Percentiles rank a stretch among this genome's conserved stretches.
Conservation (phyloP, 1,284 basidiomycete genomes). For the Boletus hoseneyae region DNA sequence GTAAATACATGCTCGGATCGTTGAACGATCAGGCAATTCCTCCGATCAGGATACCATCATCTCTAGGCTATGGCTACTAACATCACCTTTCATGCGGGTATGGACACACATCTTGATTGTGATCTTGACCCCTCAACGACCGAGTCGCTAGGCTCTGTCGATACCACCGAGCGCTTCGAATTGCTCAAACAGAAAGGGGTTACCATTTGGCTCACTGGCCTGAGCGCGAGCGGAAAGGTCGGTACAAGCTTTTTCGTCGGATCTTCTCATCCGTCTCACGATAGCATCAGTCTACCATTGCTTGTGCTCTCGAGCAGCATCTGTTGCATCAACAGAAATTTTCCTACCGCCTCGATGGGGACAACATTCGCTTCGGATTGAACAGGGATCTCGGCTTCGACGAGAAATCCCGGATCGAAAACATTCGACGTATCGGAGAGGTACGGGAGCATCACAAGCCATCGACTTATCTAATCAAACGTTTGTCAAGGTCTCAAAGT, state of each 20-base stretch:
- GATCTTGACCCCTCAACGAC: neutral
- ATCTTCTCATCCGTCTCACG: conserved; percentile 3
- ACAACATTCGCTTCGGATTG: conserved; percentile 95
- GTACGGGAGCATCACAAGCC: conserved; percentile 40
- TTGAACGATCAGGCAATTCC: neutral
- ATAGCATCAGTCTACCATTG: conserved; percentile 82
- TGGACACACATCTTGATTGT: neutral
- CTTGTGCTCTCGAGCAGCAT: conserved; percentile 95
- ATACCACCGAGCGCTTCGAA: conserved; percentile 59
- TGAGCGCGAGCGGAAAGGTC: conserved; percentile 89
- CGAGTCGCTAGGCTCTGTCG: conserved; percentile 62
- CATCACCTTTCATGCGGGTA: conserved; percentile 35
- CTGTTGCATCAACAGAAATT: conserved; percentile 85
- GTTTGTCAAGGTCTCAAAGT: conserved; percentile 75
- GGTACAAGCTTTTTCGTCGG: conserved; percentile 9
- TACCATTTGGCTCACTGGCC: conserved; percentile 95
- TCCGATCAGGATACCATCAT: neutral
- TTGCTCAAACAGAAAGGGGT: conserved; percentile 79
- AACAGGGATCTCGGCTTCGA: conserved; percentile 99
- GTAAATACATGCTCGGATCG: conserved; percentile 9
- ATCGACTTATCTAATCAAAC: conserved; percentile 6
- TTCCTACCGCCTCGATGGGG: conserved; percentile 92
- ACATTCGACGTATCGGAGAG: conserved; percentile 97
- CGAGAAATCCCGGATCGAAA: conserved; percentile 93
- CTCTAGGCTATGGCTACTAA: conserved; percentile 28